Evolutionary conservation across 2,329 filamentous ascomycete genomes (phyloP).

Genomic region (Colletotrichum noveboracense): DNA sequence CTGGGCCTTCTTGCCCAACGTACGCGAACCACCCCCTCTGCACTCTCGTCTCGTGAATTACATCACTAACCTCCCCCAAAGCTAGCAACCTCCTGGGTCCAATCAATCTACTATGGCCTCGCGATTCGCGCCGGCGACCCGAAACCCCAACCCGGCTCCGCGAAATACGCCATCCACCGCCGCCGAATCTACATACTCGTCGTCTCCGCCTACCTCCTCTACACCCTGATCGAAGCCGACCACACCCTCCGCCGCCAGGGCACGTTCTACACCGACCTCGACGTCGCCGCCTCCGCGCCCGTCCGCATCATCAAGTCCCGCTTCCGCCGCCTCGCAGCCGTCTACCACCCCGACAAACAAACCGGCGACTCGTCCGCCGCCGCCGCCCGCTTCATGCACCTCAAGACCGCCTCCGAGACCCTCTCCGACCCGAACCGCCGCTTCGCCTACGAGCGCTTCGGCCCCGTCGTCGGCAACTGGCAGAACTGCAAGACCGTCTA

Average conservation of each 20-base stretch:
- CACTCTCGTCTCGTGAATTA: neutral
- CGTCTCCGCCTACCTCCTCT: constrained; percentile 82
- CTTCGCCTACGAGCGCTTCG: constrained; percentile 91
- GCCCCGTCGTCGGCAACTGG: constrained; percentile 73
- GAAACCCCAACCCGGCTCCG: constrained; percentile 73
- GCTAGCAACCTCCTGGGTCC: constrained; percentile 79
- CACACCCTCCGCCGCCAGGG: constrained; percentile 73
- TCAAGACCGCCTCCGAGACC: constrained; percentile 84
- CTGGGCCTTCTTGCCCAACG: constrained; percentile 62
- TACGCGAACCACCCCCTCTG: constrained; percentile 33
- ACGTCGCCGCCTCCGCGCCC: constrained; percentile 69
- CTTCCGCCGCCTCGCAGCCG: constrained; percentile 77
- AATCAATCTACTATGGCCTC: constrained; percentile 84
- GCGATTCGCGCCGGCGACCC: constrained; percentile 89
- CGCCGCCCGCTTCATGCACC: constrained; percentile 72
- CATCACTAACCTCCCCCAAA: constrained; percentile 37
- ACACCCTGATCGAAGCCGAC: constrained; percentile 93
- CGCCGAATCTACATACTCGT: constrained; percentile 84
- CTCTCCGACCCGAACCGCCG: constrained; percentile 77
- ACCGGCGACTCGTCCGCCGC: constrained; percentile 39
- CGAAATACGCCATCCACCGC: constrained; percentile 74
- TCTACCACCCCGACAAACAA: constrained; percentile 86
- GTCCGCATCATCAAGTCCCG: constrained; percentile 76
- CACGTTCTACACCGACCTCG: constrained; percentile 82
- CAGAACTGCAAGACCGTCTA: constrained; percentile 68